Conservation (phyloP, 2,329 filamentous ascomycete species). For the Epichloe festucae region DNA sequence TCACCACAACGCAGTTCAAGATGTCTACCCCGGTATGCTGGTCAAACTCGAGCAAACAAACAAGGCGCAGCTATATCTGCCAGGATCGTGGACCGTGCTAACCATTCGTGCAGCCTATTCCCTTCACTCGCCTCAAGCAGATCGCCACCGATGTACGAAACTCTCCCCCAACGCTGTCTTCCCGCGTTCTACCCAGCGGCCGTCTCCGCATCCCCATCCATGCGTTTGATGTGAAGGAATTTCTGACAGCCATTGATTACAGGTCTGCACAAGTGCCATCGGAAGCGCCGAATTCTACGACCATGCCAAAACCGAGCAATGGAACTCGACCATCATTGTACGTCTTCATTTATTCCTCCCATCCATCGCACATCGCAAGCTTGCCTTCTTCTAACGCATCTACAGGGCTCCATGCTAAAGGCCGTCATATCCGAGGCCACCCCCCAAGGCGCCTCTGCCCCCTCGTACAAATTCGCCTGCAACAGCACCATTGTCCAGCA, state of each 20-base stretch:
- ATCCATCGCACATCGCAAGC: conserved; percentile 2
- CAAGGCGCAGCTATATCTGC: not conserved
- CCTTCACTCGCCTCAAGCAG: conserved; percentile 65
- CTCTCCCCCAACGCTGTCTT: conserved; percentile 2
- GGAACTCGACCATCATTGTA: conserved; percentile 93
- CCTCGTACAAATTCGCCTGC: conserved; percentile 83
- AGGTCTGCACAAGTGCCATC: conserved; percentile 78
- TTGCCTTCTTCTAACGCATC: not conserved
- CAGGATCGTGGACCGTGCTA: not conserved
- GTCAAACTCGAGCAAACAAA: not conserved
- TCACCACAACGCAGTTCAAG: conserved; percentile 10
- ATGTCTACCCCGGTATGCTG: conserved; percentile 27
- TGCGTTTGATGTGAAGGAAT: not conserved
- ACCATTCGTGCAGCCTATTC: conserved; percentile 47
- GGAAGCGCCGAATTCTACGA: conserved; percentile 68
- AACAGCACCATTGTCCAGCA: conserved; percentile 99
- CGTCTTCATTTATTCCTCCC: conserved; percentile 17
- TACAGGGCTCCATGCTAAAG: conserved; percentile 62
- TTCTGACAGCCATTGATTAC: conserved; percentile 1
- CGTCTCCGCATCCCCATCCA: not conserved
- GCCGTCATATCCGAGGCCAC: conserved; percentile 64
- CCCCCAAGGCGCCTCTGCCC: conserved; percentile 41
- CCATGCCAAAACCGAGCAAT: conserved; percentile 69
- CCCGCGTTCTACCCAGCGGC: not conserved
- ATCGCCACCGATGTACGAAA: conserved; percentile 67